Evolutionary conservation across 139 green algal species (phyloP), one percentile per base, ranked within the genome.

Genomic region (Asterochloris sp.): DNA sequence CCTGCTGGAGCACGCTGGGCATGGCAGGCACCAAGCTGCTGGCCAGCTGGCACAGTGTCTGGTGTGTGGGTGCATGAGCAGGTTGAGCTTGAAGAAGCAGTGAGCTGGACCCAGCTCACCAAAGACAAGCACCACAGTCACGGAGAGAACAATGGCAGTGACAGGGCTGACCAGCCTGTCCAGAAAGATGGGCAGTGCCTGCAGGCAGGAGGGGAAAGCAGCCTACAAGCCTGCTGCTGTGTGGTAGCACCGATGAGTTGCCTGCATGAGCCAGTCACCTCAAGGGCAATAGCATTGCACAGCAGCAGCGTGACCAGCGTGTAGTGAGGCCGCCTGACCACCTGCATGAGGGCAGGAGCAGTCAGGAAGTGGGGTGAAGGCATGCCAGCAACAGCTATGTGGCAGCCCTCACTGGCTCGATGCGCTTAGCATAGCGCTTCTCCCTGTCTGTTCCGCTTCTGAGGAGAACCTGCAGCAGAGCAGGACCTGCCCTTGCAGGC

Each of bases 121-220:
- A 85, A 96, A 94, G 0, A 94, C 14, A 0, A 93, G 89, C 13
- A 93, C 85, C 12, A 87, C 87, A 11, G 89, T 88, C 54, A 93
- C 87, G 24, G 87, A 92, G 27, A 93, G 28, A 0, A 92, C 28
- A 4, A 93, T 81, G 29, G 90, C 90, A 1, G 89, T 85, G 1
- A 92, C 54, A 10, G 92, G 91, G 83, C 94, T 83, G 0, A 89
- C 86, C 60, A 96, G 79, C 16, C 90, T 81, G 76, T 94, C 88
- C 24, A 95, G 83, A 74, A 93, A 87, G 4, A 95, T 85, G 17
- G 91, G 92, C 28, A 95, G 81, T 10, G 88, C 88, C 87, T 91
- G 85, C 78, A 86, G 38, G 26, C 12, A 14, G 54, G 2, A 38
- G 38, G 38, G 38, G 38, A 54, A 54, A 54, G 38, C 38, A 26